Conservation (phyloP, 768 basidiomycete genomes). For the Psilocybe cubensis region DNA sequence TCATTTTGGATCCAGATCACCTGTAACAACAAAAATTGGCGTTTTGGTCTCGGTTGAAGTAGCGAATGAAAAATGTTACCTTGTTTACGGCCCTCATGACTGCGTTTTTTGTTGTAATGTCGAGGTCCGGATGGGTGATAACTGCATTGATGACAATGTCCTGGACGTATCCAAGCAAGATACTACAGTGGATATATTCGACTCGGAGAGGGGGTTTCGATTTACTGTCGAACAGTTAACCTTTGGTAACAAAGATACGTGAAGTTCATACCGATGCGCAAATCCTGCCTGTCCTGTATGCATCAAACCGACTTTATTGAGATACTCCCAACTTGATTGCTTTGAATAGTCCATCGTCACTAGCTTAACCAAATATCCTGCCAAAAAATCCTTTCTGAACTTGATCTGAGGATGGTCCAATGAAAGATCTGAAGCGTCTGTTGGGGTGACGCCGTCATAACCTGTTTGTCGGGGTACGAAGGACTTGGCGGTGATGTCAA, state of each 20-base stretch:
- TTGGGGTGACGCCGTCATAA: constrained; percentile 41
- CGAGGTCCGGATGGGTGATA: constrained; percentile 39
- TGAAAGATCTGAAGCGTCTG: constrained; percentile 40
- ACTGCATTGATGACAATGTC: constrained; percentile 46
- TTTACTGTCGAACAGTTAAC: no score
- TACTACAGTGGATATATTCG: constrained; percentile 41
- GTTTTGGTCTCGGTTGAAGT: neutral
- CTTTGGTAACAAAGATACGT: no score
- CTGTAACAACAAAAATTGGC: constrained; percentile 19
- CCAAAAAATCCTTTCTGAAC: constrained; percentile 46
- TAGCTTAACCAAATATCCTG: constrained; percentile 36
- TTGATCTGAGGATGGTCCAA: constrained; percentile 49
- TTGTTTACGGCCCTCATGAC: constrained; percentile 48
- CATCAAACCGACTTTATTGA: constrained; percentile 53
- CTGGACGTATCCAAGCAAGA: constrained; percentile 49
- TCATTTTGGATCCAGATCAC: constrained; percentile 57
- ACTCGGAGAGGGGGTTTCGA: constrained; percentile 37
- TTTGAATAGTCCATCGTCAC: constrained; percentile 49
- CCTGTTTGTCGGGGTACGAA: constrained; percentile 43
- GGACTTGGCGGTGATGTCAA: constrained; percentile 44
- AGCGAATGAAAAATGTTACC: constrained; percentile 27
- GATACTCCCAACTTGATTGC: constrained; percentile 46
- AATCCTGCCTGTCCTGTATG: constrained; percentile 50
- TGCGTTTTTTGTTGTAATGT: constrained; percentile 39
- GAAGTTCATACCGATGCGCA: constrained; percentile 44